A percentile compares a stretch with the other conserved stretches of the same genome.
Evolutionary conservation across 2,329 filamentous ascomycete species (phyloP).

Genomic region (Diaporthe sp.): DNA sequence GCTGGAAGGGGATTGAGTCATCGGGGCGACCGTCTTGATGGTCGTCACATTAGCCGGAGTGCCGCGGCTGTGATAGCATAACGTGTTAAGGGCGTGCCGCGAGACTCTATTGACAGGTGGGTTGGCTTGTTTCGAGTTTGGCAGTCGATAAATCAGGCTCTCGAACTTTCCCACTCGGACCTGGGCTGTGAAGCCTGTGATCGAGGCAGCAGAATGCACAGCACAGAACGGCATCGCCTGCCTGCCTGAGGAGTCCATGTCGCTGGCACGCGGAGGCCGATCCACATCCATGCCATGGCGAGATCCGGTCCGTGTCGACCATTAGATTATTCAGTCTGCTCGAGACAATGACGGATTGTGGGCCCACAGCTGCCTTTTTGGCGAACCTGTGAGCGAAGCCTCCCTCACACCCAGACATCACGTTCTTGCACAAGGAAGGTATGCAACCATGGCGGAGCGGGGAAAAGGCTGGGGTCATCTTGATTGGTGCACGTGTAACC

Average conservation of each 20-base stretch:
- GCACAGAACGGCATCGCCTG: background rate
- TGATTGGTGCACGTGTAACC: constrained; percentile 32
- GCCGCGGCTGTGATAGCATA: constrained; percentile 12
- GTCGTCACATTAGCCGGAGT: background rate
- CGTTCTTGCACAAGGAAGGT: constrained; percentile 19
- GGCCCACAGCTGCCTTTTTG: background rate
- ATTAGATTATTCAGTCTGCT: background rate
- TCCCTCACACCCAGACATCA: constrained; percentile 13
- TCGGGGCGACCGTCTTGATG: background rate
- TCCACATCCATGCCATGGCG: background rate
- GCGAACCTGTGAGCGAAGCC: constrained; percentile 10
- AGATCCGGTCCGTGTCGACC: background rate
- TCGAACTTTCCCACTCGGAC: background rate
- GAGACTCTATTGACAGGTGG: constrained; percentile 4
- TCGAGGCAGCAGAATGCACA: background rate
- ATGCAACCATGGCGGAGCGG: constrained; percentile 29
- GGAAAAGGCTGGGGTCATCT: constrained; percentile 24
- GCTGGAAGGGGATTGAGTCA: constrained; percentile 12
- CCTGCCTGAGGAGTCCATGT: background rate
- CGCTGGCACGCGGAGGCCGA: background rate
- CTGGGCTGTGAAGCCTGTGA: background rate
- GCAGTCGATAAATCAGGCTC: background rate
- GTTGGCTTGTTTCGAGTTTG: constrained; percentile 20
- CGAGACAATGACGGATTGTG: background rate
- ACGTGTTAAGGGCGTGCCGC: background rate